Evolutionary conservation across 164 flowering plant species (phyloP).

Genomic region (Berberis vulgaris): DNA sequence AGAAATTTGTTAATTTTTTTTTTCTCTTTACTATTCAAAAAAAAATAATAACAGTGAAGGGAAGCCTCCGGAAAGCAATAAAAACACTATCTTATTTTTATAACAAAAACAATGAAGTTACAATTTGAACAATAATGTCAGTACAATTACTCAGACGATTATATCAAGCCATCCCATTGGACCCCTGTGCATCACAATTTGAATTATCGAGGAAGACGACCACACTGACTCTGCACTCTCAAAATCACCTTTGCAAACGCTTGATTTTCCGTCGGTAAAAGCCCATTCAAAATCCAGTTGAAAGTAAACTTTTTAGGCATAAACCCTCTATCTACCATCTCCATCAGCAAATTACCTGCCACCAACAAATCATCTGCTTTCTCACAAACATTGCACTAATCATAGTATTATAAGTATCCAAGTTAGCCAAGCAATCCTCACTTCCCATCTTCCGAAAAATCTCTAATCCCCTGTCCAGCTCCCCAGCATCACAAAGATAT

Average conservation of each 20-base stretch:
- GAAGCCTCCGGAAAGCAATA: too few relatives aligned
- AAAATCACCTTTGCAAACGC: conserved; percentile 72
- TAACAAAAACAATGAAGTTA: too few relatives aligned
- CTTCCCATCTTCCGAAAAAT: conserved; percentile 53
- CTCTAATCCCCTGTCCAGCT: conserved; percentile 58
- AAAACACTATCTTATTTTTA: too few relatives aligned
- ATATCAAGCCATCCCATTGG: too few relatives aligned
- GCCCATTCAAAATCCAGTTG: conserved; percentile 75
- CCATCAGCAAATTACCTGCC: conserved; percentile 80
- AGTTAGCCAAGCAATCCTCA: conserved; percentile 70
- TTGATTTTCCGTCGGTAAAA: conserved; percentile 75
- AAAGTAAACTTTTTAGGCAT: conserved; percentile 62
- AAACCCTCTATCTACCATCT: conserved; percentile 86
- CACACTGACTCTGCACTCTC: conserved; percentile 49
- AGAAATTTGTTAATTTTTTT: too few relatives aligned
- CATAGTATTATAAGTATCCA: conserved; percentile 78
- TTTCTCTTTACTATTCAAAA: too few relatives aligned
- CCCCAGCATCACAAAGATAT: conserved; percentile 67
- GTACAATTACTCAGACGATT: too few relatives aligned
- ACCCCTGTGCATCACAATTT: conserved; percentile 31
- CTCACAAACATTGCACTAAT: conserved; percentile 76
- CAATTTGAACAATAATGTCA: too few relatives aligned
- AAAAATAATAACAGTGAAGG: too few relatives aligned
- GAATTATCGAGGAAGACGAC: conserved; percentile 54
- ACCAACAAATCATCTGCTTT: conserved; percentile 59